Percentiles rank a stretch among this genome's conserved stretches.
Evolutionary conservation across 164 flowering plant species (phyloP).

Genomic region (Annona cherimola): DNA sequence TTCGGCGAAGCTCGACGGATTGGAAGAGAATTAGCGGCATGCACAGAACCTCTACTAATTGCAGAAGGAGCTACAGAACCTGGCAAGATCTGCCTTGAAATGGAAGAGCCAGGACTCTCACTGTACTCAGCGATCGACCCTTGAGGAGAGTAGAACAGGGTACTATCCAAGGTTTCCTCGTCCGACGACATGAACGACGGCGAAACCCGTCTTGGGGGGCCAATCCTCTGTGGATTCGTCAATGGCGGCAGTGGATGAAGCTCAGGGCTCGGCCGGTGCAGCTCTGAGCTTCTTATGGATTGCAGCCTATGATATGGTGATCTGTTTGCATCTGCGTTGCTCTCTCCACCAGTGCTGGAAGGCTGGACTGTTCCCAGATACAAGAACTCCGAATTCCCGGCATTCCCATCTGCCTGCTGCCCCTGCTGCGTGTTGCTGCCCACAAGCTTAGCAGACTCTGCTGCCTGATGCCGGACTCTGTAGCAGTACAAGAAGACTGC

Average conservation of each 20-base stretch:
- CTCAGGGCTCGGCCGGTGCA: constrained; percentile 88
- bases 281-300: constrained; percentile 46
- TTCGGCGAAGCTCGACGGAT: constrained; percentile 75
- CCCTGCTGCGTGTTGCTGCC: constrained; percentile 26
- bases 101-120: constrained; percentile 33
- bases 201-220: constrained; percentile 28
- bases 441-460: constrained; percentile 66
- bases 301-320: constrained; percentile 70
- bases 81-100: constrained; percentile 21
- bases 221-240: constrained; percentile 1
- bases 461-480: constrained; percentile 31
- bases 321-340: constrained; percentile 19
- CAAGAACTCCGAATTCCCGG: constrained; percentile 49
- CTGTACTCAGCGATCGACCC: constrained; percentile 44
- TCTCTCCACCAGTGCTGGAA: constrained; percentile 18
- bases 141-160: constrained; percentile 60
- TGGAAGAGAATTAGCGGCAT: constrained; percentile 25
- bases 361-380: constrained; percentile 85
- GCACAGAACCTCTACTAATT: not conserved
- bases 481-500: constrained; percentile 65
- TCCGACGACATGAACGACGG: constrained; percentile 51
- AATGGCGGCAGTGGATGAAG: constrained; percentile 89
- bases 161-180: constrained; percentile 62
- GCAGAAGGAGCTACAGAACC: not conserved
- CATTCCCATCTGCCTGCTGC: constrained; percentile 26